Conservation (phyloP, 2,329 filamentous ascomycete species). For the Arthrobotrys conoides region DNA sequence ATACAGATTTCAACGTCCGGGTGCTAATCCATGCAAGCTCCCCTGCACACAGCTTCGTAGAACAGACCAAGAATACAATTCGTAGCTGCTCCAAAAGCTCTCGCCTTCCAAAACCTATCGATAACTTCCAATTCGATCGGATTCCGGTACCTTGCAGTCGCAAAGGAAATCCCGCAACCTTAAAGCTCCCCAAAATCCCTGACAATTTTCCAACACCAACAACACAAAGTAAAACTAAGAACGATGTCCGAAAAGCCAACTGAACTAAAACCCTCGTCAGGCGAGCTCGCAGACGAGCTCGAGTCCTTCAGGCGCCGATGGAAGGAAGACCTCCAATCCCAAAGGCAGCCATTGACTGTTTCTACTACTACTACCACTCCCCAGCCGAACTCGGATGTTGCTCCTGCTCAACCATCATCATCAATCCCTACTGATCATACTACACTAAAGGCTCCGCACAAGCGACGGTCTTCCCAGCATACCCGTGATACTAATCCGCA, state of each 20-base stretch:
- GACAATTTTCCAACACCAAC: conserved; percentile 32
- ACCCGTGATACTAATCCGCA: conserved; percentile 35
- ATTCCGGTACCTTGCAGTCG: conserved; percentile 17
- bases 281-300: conserved; percentile 73
- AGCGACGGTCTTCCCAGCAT: conserved; percentile 40
- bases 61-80: conserved; percentile 7
- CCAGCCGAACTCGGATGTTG: conserved; percentile 64
- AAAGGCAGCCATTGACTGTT: conserved; percentile 62
- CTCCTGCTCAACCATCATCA: conserved; percentile 65
- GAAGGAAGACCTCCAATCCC: conserved; percentile 75
- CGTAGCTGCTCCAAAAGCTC: neutral
- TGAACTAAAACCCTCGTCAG: conserved; percentile 36
- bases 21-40: neutral
- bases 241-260: conserved; percentile 47
- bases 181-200: conserved; percentile 20
- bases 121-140: conserved; percentile 5
- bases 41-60: neutral
- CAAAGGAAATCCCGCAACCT: conserved; percentile 21
- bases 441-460: conserved; percentile 48
- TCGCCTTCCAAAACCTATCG: too few relatives aligned
- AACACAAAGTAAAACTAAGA: conserved; percentile 22
- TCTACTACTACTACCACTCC: conserved; percentile 14
- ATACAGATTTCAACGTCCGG: neutral
- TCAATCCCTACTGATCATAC: conserved; percentile 62
- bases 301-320: conserved; percentile 89